Conservation (phyloP, 2,329 filamentous ascomycete species). For the Capronia coronata region DNA sequence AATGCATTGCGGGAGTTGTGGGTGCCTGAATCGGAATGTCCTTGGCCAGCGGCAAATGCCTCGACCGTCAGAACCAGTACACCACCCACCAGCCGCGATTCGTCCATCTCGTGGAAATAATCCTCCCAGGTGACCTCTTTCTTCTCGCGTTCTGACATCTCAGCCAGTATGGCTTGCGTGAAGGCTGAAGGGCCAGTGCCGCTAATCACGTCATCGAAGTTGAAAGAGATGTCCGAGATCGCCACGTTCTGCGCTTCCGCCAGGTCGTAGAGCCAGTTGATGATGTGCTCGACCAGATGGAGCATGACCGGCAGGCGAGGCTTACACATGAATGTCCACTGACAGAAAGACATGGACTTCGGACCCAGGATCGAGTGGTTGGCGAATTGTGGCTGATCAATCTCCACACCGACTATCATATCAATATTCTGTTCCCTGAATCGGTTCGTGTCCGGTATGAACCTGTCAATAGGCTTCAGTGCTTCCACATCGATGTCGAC, state of each 20-base stretch:
- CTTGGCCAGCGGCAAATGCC: constrained; percentile 66
- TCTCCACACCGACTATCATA: constrained; percentile 64
- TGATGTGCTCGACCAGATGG: constrained; percentile 60
- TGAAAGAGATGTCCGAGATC: constrained; percentile 56
- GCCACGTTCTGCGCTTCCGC: constrained; percentile 53
- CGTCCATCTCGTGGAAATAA: constrained; percentile 57
- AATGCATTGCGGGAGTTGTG: constrained; percentile 60
- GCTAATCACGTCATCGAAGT: constrained; percentile 66
- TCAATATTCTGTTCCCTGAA: constrained; percentile 60
- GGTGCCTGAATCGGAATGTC: constrained; percentile 65
- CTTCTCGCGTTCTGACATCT: constrained; percentile 52
- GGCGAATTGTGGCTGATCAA: constrained; percentile 62
- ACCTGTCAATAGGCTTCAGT: constrained; percentile 48
- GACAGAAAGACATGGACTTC: constrained; percentile 65
- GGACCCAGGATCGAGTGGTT: constrained; percentile 60
- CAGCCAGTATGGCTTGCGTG: constrained; percentile 56
- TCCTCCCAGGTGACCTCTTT: constrained; percentile 57
- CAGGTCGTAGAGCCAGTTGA: constrained; percentile 57
- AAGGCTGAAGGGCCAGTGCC: constrained; percentile 68
- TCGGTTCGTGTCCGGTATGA: constrained; percentile 51
- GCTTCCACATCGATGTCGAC: constrained; percentile 56
- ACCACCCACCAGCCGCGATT: constrained; percentile 59
- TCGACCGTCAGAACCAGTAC: constrained; percentile 64
- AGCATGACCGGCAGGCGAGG: constrained; percentile 64
- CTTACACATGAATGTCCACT: constrained; percentile 69